A percentile compares a stretch with the other conserved stretches of the same genome.
phyloP scores from a whole-genome alignment of 306 rosid species.

The Sesbania bispinosa region DNA sequence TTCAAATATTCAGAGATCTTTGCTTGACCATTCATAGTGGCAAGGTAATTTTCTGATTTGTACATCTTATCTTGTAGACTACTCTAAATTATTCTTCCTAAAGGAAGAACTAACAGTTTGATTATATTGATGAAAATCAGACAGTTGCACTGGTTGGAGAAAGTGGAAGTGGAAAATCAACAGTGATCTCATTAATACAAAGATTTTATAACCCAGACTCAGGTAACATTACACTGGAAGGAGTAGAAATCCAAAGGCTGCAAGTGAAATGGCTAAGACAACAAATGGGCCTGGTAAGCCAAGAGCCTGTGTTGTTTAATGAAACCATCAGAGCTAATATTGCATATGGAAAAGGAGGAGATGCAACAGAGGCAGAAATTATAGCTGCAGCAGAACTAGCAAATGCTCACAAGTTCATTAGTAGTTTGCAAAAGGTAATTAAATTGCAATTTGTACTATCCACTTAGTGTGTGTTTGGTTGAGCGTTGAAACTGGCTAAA shows the following conservation, averaged over 20 bases:
- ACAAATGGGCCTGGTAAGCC: conserved; percentile 72
- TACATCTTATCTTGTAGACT: not conserved
- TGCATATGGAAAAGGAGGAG: conserved; percentile 65
- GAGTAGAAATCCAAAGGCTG: conserved; percentile 43
- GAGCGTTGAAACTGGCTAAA: too few species aligned
- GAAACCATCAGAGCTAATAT: conserved; percentile 57
- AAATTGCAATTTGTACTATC: not conserved
- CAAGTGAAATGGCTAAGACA: conserved; percentile 62
- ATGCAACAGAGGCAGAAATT: conserved; percentile 60
- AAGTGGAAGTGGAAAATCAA: conserved; percentile 78
- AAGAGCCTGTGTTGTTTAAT: conserved; percentile 59
- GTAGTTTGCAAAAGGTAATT: conserved; percentile 59
- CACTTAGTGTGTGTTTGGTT: too few species aligned
- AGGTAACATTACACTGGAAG: conserved; percentile 59
- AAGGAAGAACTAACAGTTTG: not conserved
- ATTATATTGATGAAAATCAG: conserved; percentile 23
- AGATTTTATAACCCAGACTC: conserved; percentile 71
- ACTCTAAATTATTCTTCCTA: not conserved
- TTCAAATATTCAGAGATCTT: conserved; percentile 56
- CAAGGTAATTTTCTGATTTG: conserved; percentile 41
- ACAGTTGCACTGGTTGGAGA: conserved; percentile 71
- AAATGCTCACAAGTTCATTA: conserved; percentile 63
- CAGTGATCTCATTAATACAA: conserved; percentile 48
- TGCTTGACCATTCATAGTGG: conserved; percentile 61
- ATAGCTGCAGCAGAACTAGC: conserved; percentile 58